phyloP scores from a whole-genome alignment of 768 basidiomycete species.

The Pleurotus pulmonarius region DNA sequence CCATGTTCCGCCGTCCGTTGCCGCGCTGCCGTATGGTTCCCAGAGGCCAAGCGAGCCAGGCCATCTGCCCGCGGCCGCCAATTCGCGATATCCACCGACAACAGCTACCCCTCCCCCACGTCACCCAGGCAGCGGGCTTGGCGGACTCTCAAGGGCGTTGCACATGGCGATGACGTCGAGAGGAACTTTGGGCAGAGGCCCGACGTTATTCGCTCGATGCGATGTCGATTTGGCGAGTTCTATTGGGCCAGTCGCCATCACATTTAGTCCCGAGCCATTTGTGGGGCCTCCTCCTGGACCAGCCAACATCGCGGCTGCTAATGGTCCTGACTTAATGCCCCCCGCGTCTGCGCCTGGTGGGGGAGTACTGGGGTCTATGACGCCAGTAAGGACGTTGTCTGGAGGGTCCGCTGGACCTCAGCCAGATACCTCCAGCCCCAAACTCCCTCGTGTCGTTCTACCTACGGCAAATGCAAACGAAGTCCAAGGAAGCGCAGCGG shows the following conservation, averaged over 20 bases:
- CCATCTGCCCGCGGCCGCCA: constrained; percentile 9
- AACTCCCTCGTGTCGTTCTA: too few species aligned
- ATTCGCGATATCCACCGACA: constrained; percentile 6
- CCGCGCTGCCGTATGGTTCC: constrained; percentile 5
- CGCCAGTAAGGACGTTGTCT: too few species aligned
- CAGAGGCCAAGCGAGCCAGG: neutral
- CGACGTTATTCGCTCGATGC: constrained; percentile 62
- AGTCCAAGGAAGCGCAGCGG: too few species aligned
- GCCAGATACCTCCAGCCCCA: too few species aligned
- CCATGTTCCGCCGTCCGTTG: constrained; percentile 6
- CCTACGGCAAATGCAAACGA: too few species aligned
- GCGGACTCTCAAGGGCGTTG: neutral
- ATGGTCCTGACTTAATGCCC: too few species aligned
- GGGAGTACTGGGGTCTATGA: too few species aligned
- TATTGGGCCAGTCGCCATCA: constrained; percentile 56
- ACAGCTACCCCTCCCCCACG: constrained; percentile 16
- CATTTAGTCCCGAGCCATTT: constrained; percentile 54
- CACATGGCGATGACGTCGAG: neutral
- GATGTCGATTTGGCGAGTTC: constrained; percentile 46
- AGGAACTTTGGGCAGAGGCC: constrained; percentile 21
- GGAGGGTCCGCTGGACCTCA: too few species aligned
- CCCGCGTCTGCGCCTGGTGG: too few species aligned
- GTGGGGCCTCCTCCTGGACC: constrained; percentile 10
- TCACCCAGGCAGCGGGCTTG: neutral
- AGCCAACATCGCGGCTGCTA: neutral